Evolutionary conservation across 2,329 filamentous ascomycete genomes (phyloP), one percentile per base, ranked within the genome.

Genomic region (Colletotrichum spaethianum): DNA sequence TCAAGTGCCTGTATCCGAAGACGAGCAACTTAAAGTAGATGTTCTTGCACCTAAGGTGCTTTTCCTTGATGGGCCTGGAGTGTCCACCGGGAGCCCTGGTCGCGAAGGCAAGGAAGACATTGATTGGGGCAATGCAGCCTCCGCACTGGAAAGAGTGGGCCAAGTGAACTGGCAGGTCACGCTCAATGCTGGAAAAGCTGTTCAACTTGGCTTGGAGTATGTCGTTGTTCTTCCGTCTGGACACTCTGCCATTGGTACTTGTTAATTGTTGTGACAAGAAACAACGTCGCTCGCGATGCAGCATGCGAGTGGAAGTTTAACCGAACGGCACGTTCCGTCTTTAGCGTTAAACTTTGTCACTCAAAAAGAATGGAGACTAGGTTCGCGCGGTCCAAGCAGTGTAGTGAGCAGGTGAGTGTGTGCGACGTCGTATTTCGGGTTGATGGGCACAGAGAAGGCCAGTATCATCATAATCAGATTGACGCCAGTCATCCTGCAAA

Each of bases 1-100:
- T 73, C 90, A 92, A 79, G 82, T 91, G 2, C 90, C 90, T 3
- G 82, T 91, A n/a, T 89, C 86, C 28, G 86, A 91, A 77, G 89
- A 92, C 65, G 89, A 91, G 77, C 82, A 85, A 50, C 80, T 92
- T 7, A 82, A 83, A 5, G 84, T 92, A 11, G 85, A 86, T 1
- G 77, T 91, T 40, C 74, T 85, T 20, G 78, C 80, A 23, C 90
- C 90, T 0, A 79, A 79, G 4, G 88, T 87, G 0, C 74, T 92
- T 52, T 76, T 76, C 0, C 73, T 79, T 3, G 83, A 82, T 0
- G 85, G 85, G 1, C 75, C 82, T 1, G 70, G 76, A 1, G 81
- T 87, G 3, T 55, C 75, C 0, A 78, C 82, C 0, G 86, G 86
- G 0, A 75, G 74, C 16, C 73, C 79, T 9, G 77, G 76, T 0